Evolutionary conservation across 2,329 filamentous ascomycete genomes (phyloP).

Genomic region (Phymatotrichopsis omnivora): DNA sequence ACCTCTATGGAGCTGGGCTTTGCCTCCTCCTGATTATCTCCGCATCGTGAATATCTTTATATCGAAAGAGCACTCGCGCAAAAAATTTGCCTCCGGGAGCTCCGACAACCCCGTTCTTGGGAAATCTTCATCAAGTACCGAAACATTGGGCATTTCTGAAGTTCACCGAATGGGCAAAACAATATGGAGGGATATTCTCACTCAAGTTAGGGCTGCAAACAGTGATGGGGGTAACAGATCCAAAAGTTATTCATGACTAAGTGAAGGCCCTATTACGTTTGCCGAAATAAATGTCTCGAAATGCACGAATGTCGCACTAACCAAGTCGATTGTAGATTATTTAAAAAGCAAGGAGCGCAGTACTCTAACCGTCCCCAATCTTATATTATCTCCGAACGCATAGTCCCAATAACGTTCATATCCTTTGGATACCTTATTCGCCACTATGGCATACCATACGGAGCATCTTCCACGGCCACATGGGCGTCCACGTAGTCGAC

Average conservation of each 20-base stretch:
- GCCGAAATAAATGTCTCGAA: no score
- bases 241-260: constrained; percentile 7
- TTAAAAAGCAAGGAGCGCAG: constrained; percentile 2
- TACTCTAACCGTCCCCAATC: constrained; percentile 4
- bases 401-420: constrained; percentile 3
- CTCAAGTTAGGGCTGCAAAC: constrained; percentile 5
- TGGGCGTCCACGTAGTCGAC: constrained; percentile 1
- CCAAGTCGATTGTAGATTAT: no score
- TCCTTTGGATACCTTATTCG: constrained; percentile 8
- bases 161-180: constrained; percentile 9
- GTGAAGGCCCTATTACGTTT: no score
- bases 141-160: background rate
- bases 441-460: background rate
- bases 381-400: constrained; percentile 2
- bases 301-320: no score
- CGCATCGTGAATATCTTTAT: no score
- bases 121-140: constrained; percentile 6
- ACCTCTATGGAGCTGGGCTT: no score
- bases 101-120: constrained; percentile 1
- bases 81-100: constrained; percentile 5
- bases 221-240: constrained; percentile 3
- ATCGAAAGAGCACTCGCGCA: background rate
- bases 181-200: constrained; percentile 8
- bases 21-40: no score
- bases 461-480: background rate